Evolutionary conservation across 805 yeast species (phyloP), one percentile per base, ranked within the genome.

Genomic region (Ogataea nonfermentans): DNA sequence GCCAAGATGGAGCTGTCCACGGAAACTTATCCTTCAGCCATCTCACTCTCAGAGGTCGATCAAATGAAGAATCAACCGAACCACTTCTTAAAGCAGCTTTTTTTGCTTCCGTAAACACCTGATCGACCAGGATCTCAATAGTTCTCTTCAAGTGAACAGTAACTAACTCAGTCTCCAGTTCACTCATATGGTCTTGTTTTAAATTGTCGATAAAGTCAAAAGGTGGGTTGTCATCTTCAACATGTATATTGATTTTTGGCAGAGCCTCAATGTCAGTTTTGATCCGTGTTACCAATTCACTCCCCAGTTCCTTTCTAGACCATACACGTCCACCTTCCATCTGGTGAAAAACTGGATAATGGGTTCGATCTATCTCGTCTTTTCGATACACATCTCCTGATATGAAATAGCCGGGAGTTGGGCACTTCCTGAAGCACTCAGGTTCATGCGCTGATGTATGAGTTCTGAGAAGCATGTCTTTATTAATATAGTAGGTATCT

Each of bases 1-100:
- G 97, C 95, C 95, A 93, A 29, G 95, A 85, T 3, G 99, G 99
- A 1, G 95, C 79, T 3, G 99, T 93, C 97, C 98, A 93, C 3
- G 99, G 99, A 68, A 93, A 93, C 55, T 81, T 87, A 0, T 93
- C 95, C 55, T 87, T 95, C 24, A 89, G 84, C 99, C 99, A 93
- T 51, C 98, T 74, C 13, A 90, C 85, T 56, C 77, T 81, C 45
- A 93, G 70, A 6, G 95, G 95, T 51, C 81, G 83, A 43, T 78
- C 73, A 47, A 81, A 61, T 50, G 79, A 82, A 4, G 74, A 78
- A 39, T 75, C 79, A 24, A 69, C 73, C 1, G 78, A 68, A 0
- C 89, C 89, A 0, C 83, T 79, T 14, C 68, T 52, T 41, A 71
- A 67, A 5, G 87, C 84, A 2, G 84, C 74, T 35, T 67, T 71